Percentiles rank a stretch among this genome's conserved stretches.
Evolutionary conservation across 345 rosid species (phyloP).

Genomic region (Syzygium aqueum): DNA sequence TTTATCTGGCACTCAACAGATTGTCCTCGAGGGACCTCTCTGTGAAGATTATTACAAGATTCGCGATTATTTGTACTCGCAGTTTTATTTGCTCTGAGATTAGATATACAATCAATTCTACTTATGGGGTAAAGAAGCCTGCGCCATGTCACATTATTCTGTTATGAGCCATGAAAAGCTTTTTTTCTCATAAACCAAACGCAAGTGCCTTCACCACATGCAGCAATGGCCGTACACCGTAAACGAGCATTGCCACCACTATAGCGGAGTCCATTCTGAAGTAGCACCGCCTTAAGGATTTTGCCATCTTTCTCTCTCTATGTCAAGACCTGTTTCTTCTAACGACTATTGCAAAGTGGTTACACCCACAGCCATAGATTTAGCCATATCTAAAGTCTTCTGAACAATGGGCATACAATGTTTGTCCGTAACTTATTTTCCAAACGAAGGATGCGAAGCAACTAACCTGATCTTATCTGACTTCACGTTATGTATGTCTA

Average conservation of each 20-base stretch:
- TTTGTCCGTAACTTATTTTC: not conserved
- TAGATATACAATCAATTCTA: not conserved
- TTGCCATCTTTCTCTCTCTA: not conserved
- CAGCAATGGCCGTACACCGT: not conserved
- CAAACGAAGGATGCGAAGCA: not conserved
- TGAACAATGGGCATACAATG: not conserved
- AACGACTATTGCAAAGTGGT: not conserved
- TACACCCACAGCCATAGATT: not conserved
- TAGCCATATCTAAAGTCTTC: not conserved
- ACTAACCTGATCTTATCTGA: not conserved
- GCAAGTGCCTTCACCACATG: not conserved
- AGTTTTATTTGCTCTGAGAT: slow-evolving; percentile 64
- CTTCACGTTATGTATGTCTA: not conserved
- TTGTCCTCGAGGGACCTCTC: slow-evolving; percentile 85
- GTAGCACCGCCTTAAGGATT: not conserved
- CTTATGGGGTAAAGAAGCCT: not conserved
- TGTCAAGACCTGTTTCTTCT: not conserved
- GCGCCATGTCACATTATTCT: not conserved
- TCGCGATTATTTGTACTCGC: slow-evolving; percentile 78
- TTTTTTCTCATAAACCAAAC: not conserved
- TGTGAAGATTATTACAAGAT: slow-evolving; percentile 92
- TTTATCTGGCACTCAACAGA: slow-evolving; percentile 75
- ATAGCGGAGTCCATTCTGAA: not conserved
- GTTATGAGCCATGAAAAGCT: not conserved
- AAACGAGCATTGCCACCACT: not conserved